These are phyloP conservation scores for Cyberlindnera veronae DNA, from an alignment of 805 yeast species.

Conservation along the genomic window DNA sequence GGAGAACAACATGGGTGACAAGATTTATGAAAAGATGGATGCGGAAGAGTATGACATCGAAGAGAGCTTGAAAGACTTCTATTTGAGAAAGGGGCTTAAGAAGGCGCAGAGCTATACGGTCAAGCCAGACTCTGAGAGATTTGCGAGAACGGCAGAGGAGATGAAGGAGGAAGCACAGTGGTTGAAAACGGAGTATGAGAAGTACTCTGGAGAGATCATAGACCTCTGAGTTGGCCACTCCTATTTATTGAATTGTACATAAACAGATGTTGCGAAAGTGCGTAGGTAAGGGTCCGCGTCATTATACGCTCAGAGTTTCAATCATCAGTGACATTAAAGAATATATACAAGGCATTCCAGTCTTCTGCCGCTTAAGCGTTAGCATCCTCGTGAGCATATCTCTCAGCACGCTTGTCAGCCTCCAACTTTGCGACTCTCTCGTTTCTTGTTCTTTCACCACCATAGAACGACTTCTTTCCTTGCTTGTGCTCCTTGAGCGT, in stretches of 20 bases:
- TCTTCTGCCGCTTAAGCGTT: constrained; percentile 1
- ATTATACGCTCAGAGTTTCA: background rate
- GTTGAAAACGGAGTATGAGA: constrained; percentile 40
- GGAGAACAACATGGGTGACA: constrained; percentile 60
- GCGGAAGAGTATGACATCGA: constrained; percentile 43
- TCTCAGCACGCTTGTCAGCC: constrained; percentile 35
- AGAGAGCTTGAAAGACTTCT: constrained; percentile 28
- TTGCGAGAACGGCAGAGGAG: constrained; percentile 52
- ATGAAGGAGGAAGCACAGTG: constrained; percentile 72
- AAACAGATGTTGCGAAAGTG: no score
- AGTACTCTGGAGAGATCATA: constrained; percentile 3
- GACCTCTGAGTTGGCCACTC: background rate
- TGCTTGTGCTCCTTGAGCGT: constrained; percentile 52
- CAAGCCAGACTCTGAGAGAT: constrained; percentile 50
- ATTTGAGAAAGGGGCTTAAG: constrained; percentile 29
- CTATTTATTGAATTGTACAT: background rate
- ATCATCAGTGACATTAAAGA: constrained; percentile 12
- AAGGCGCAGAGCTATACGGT: constrained; percentile 28
- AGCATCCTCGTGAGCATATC: constrained; percentile 29
- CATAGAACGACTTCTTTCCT: constrained; percentile 72
- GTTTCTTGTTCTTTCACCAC: constrained; percentile 82
- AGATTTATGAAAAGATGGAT: constrained; percentile 66
- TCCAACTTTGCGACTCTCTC: constrained; percentile 60
- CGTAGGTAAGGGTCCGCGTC: background rate
- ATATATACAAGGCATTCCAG: no score